Evolutionary conservation across 495 filamentous ascomycete genomes (phyloP), one percentile per base, ranked within the genome.

Genomic region (Tetracladium marchalianum): DNA sequence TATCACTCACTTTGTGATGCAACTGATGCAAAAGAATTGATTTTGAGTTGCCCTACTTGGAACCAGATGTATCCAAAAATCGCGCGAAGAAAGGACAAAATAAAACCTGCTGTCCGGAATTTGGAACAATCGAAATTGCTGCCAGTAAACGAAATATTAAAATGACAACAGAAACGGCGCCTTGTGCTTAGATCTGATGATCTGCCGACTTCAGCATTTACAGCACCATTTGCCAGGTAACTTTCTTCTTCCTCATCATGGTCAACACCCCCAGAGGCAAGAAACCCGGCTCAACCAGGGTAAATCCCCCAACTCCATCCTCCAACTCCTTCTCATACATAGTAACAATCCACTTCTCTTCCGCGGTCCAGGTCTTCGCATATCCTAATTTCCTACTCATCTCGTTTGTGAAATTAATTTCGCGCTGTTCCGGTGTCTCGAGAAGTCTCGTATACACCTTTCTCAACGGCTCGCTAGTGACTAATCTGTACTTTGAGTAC

Each of bases 251-350:
- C 54, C 67, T 68, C 51, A 80, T 62, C 65, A 76, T 68, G 15
- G 53, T 60, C 50, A 78, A 53, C 27, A 80, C 53, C 0, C 77
- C 73, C 32, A 76, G 62, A 0, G 76, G 75, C 49, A 81, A 57
- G 45, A 76, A 67, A 32, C 66, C 66, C 49, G 68, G 63, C 34
- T 80, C 77, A 15, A 75, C 72, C 40, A 81, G 56, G 31, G 55
- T 64, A 55, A 76, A 47, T 1, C 73, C 72, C 7, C 75, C 75
- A 54, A 68, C 77, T 9, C 59, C 47, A 32, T 63, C 58, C 33
- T 72, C 41, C 50, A 80, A 51, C 40, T 80, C 75, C 10, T 61
- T 53, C 2, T 59, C 68, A 54, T 78, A 77, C 31, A 77, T 49
- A 52, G 72, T 58, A 39, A 67, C 27, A 17, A 73, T 63, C 76